A percentile compares a stretch with the other conserved stretches of the same genome.
phyloP scores from a whole-genome alignment of 140 eudicot species.

The Stevia rebaudiana region DNA sequence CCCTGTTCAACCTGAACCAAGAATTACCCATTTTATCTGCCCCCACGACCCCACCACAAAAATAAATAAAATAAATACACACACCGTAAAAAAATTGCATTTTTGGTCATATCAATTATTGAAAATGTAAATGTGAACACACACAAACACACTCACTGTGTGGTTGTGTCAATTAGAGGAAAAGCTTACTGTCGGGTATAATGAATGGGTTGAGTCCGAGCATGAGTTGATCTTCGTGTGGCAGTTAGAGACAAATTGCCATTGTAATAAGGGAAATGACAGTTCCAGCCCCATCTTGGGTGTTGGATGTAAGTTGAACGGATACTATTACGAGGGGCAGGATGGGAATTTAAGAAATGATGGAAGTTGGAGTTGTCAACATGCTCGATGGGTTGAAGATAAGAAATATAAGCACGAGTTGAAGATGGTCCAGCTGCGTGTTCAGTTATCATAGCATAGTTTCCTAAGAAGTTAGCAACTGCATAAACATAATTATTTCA shows the following conservation, averaged over 20 bases:
- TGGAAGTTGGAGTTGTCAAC: constrained; percentile 32
- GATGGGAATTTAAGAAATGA: constrained; percentile 35
- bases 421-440: constrained; percentile 29
- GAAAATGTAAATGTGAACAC: not conserved
- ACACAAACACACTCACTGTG: constrained; percentile 3
- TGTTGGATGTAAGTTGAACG: constrained; percentile 29
- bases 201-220: constrained; percentile 24
- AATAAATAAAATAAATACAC: too few species aligned
- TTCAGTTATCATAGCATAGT: constrained; percentile 34
- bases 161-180: not conserved
- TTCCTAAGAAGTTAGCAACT: constrained; percentile 40
- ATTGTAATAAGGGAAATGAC: constrained; percentile 35
- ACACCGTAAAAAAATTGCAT: not conserved
- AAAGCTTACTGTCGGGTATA: constrained; percentile 40
- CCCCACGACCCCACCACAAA: not conserved
- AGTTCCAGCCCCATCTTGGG: constrained; percentile 45
- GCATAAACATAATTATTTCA: constrained; percentile 21
- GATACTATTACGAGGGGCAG: constrained; percentile 29
- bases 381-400: constrained; percentile 36
- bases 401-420: constrained; percentile 36
- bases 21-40: not conserved
- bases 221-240: constrained; percentile 26
- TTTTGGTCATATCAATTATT: not conserved
- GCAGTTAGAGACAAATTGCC: constrained; percentile 28
- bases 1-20: not conserved